These are phyloP conservation scores for Andrographis paniculata DNA, from an alignment of 305 asterid genomes.

Conservation along the genomic window DNA sequence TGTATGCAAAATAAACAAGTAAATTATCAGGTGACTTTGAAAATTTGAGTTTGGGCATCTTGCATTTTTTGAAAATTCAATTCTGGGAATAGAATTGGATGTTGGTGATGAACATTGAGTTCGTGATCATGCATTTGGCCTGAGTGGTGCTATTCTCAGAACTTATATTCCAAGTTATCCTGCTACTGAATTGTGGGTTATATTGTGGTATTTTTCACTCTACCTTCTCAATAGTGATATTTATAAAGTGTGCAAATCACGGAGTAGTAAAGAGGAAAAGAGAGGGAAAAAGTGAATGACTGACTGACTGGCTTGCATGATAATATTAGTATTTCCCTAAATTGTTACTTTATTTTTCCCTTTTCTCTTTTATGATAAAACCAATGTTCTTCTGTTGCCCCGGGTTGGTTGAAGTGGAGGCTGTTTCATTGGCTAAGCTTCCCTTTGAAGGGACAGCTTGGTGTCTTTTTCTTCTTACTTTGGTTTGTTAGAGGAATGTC, in stretches of 20 bases:
- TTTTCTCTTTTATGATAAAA: conserved; percentile 12
- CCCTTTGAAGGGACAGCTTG: conserved; percentile 64
- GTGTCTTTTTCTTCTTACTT: conserved; percentile 33
- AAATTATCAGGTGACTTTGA: too few species aligned
- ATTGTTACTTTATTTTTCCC: conserved; percentile 22
- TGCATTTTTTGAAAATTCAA: too few species aligned
- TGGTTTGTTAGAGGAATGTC: conserved; percentile 26
- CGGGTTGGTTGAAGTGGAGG: conserved; percentile 85
- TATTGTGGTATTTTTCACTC: conserved; percentile 22
- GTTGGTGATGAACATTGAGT: not conserved
- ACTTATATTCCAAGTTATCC: conserved; percentile 13
- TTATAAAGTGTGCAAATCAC: conserved; percentile 24
- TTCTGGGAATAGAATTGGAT: too few species aligned
- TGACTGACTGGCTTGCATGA: conserved; percentile 32
- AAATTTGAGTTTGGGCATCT: too few species aligned
- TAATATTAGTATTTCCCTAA: conserved; percentile 24
- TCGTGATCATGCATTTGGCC: conserved; percentile 7
- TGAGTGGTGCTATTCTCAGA: conserved; percentile 17
- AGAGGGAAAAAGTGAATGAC: conserved; percentile 30
- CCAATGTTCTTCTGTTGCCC: conserved; percentile 10
- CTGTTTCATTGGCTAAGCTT: conserved; percentile 69
- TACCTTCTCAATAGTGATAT: conserved; percentile 23
- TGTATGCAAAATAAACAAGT: too few species aligned
- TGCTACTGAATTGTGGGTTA: conserved; percentile 19
- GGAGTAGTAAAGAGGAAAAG: conserved; percentile 62